Base-by-base conservation (phyloP, 495 filamentous ascomycete species). In the Cladorrhinum samala region DNA sequence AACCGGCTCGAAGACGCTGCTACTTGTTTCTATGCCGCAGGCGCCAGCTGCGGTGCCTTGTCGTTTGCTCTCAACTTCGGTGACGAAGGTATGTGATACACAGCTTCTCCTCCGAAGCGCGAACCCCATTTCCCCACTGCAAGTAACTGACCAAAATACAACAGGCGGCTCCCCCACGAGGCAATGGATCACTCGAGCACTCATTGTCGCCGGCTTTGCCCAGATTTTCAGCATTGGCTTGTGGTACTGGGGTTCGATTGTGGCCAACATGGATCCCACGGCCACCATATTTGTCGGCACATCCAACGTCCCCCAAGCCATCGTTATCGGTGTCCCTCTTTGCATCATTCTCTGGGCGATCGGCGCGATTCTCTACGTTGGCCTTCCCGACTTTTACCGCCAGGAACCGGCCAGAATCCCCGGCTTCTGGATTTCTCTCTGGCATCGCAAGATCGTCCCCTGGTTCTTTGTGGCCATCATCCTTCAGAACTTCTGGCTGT, bases 41-140 rank as follows among this genome's bases (percentile, higher is more conserved):
- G 81, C 5, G 83, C 83, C 4, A 74, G 78, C 27, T 76, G 74
- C 50, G 83, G 83, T 33, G 77, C 77, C 3, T 66, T 87, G 49
- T 82, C 76, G 65, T 86, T 86, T 64, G 77, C 82, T 5, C 72
- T 86, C 45, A 87, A 87, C 63, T 86, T 87, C 62, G 83, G 82
- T 50, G 77, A 78, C 55, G 79, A 84, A 62, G 80, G 64, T 66
- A 45, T 18, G 61, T 54, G 0, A 13, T 0, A 9, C 30, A 27
- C 3, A 46, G 11, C 6, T 18, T 25, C 13, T 17, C 13, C 19
- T 2, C 45, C 46, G 9, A 20, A 21, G 1, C 9, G 18, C 7
- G 36, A 4, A 25, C 27, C 18, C n/a, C n/a, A n/a, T n/a, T n/a
- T n/a, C n/a, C n/a, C n/a, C n/a, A n/a, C n/a, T n/a, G n/a, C n/a